A percentile compares a stretch with the other conserved stretches of the same genome.
These are phyloP conservation scores for Diutina ranongensis DNA, from an alignment of 1,139 yeast species.

Conservation along the genomic window DNA sequence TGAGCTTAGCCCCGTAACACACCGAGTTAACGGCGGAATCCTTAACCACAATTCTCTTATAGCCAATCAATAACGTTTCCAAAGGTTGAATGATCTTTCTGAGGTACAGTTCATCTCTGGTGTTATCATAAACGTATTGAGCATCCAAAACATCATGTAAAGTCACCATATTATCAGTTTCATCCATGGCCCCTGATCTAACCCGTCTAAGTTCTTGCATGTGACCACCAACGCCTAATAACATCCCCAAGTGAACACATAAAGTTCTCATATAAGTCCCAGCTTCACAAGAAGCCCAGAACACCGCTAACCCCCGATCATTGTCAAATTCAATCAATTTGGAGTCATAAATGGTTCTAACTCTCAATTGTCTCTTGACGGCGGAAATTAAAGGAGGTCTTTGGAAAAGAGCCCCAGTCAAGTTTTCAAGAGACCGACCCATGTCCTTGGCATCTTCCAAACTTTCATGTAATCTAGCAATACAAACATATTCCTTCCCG, in stretches of 20 bases:
- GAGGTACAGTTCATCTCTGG: conserved; percentile 91
- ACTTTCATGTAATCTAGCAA: conserved; percentile 89
- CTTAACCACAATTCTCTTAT: conserved; percentile 95
- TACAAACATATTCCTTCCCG: conserved; percentile 98
- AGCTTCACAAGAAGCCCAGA: conserved; percentile 99
- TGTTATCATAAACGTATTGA: conserved; percentile 94
- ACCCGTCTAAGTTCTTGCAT: conserved; percentile 99
- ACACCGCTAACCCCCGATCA: conserved; percentile 93
- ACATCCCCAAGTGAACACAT: conserved; percentile 98
- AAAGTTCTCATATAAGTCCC: conserved; percentile 99
- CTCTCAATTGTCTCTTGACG: conserved; percentile 97
- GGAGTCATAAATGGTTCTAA: conserved; percentile 94
- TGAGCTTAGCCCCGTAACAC: conserved; percentile 97
- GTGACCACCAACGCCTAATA: conserved; percentile 97
- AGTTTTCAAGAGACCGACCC: conserved; percentile 79
- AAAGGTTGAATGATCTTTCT: conserved; percentile 92
- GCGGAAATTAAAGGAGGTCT: conserved; percentile 99
- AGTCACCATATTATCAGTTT: conserved; percentile 85
- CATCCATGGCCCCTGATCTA: conserved; percentile 91
- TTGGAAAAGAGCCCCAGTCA: conserved; percentile 97
- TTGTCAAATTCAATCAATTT: conserved; percentile 92
- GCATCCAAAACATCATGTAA: conserved; percentile 97
- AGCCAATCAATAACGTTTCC: conserved; percentile 85
- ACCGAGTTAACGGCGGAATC: conserved; percentile 98
- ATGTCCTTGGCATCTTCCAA: conserved; percentile 84